These are phyloP conservation scores for Rasamsonia emersonii DNA, from an alignment of 2,329 filamentous ascomycete genomes.

Conservation along the genomic window DNA sequence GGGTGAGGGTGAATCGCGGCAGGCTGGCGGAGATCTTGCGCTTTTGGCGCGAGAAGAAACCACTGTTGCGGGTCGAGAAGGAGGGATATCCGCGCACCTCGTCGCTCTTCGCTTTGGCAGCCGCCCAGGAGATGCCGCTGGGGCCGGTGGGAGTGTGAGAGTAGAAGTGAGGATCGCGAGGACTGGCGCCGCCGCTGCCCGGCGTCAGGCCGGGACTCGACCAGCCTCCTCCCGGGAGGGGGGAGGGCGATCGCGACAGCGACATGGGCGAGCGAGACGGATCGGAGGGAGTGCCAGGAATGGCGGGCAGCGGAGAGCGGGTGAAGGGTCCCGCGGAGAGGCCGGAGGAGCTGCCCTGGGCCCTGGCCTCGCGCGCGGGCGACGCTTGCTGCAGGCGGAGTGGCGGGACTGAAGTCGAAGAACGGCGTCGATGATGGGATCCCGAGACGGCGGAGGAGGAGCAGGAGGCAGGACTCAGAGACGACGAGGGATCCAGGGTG, in stretches of 20 bases:
- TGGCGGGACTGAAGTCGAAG: slow-evolving; percentile 42
- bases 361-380: slow-evolving; percentile 14
- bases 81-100: slow-evolving; percentile 67
- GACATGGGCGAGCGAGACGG: slow-evolving; percentile 59
- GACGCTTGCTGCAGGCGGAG: slow-evolving; percentile 25
- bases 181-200: slow-evolving; percentile 62
- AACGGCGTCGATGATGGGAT: slow-evolving; percentile 27
- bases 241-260: slow-evolving; percentile 79
- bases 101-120: slow-evolving; percentile 67
- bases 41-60: slow-evolving; percentile 81
- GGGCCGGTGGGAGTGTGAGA: slow-evolving; percentile 13
- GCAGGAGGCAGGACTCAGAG: slow-evolving; percentile 15
- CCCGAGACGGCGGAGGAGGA: slow-evolving; percentile 10
- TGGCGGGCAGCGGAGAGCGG: slow-evolving; percentile 42
- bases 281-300: slow-evolving; percentile 51
- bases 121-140: slow-evolving; percentile 64
- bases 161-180: slow-evolving; percentile 35
- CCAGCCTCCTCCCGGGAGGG: slow-evolving; percentile 78
- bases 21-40: slow-evolving; percentile 70
- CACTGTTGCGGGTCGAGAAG: slow-evolving; percentile 71
- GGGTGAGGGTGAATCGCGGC: slow-evolving; percentile 57
- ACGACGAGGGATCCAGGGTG: slow-evolving; percentile 39
- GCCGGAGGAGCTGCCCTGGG: slow-evolving; percentile 16
- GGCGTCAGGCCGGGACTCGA: slow-evolving; percentile 70
- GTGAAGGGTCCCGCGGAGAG: slow-evolving; percentile 15